Evolutionary conservation across 805 yeast species (phyloP).

Genomic region (Pichia californica): DNA sequence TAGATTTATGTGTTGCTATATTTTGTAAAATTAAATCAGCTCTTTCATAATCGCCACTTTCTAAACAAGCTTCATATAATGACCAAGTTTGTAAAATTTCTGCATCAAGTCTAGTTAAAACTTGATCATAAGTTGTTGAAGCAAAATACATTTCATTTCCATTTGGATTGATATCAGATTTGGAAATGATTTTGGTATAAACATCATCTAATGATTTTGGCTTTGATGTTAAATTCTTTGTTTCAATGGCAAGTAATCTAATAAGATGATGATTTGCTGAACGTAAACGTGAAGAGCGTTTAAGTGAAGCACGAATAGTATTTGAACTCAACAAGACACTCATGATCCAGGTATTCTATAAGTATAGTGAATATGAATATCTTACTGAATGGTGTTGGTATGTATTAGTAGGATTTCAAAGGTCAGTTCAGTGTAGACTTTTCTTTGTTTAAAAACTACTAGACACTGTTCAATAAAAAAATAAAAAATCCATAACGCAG

Average conservation of each 20-base stretch:
- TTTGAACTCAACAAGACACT: conserved; percentile 10
- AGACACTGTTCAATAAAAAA: too few relatives aligned
- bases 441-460: too few relatives aligned
- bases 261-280: not conserved
- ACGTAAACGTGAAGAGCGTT: not conserved
- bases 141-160: conserved; percentile 12
- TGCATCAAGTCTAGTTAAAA: conserved; percentile 23
- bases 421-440: too few relatives aligned
- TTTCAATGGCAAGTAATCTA: conserved; percentile 12
- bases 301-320: conserved; percentile 5
- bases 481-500: too few relatives aligned
- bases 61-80: conserved; percentile 69
- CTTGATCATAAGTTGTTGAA: conserved; percentile 24
- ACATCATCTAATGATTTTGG: conserved; percentile 18
- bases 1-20: conserved; percentile 31
- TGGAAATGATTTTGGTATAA: conserved; percentile 9
- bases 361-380: too few relatives aligned
- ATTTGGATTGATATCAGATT: not conserved
- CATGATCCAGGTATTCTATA: too few relatives aligned
- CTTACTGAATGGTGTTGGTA: too few relatives aligned
- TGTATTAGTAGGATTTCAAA: too few relatives aligned
- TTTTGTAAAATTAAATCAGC: conserved; percentile 65
- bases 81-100: conserved; percentile 43
- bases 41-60: conserved; percentile 57
- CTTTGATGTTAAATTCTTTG: conserved; percentile 6